Evolutionary conservation across 2,329 filamentous ascomycete species (phyloP), one percentile per base, ranked within the genome.

Genomic region (Cladophialophora yegresii): DNA sequence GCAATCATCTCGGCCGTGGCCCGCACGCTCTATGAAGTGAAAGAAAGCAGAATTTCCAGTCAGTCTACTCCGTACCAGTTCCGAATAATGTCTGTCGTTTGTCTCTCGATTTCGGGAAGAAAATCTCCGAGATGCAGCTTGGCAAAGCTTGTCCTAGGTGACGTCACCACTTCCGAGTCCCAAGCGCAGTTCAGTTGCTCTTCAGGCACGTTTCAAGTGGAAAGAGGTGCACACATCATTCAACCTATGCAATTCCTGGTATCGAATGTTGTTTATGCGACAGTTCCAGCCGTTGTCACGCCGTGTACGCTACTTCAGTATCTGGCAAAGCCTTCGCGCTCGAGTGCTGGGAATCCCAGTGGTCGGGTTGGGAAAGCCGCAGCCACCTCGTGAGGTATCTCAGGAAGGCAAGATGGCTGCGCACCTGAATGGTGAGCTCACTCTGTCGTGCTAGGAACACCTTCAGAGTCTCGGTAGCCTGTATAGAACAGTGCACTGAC

Each of bases 401-500:
- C 23, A 45, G n/a, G 58, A 59, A 43, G 55, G 61, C 43, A 65
- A 30, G 7, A 68, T 68, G 63, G 58, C 63, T 26, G 40, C 63
- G 32, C 63, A 64, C 22, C 45, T 68, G 43, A 68, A 68, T 51
- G 66, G 66, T 68, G 50, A 54, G 63, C 30, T 13, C 30, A 7
- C 12, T 4, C 33, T 32, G 32, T n/a, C 7, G 54, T 23, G 12
- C 53, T 47, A 23, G 26, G 32, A 26, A 12, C 50, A 30, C 16
- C 43, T 26, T 36, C 23, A 23, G 28, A 30, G 4, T 26, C 50
- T 20, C 10, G 23, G 30, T 20, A 23, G 8, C 13, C 23, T n/a
- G 16, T 43, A n/a, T 6, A 43, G 13, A n/a, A 20, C 36, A n/a
- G 36, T 16, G 30, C n/a, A 6, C 22, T 65, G 22, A 69, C 55